These are phyloP conservation scores for Sclerospora graminicola DNA, from an alignment of 352 stramenopile genomes.

Conservation along the genomic window DNA sequence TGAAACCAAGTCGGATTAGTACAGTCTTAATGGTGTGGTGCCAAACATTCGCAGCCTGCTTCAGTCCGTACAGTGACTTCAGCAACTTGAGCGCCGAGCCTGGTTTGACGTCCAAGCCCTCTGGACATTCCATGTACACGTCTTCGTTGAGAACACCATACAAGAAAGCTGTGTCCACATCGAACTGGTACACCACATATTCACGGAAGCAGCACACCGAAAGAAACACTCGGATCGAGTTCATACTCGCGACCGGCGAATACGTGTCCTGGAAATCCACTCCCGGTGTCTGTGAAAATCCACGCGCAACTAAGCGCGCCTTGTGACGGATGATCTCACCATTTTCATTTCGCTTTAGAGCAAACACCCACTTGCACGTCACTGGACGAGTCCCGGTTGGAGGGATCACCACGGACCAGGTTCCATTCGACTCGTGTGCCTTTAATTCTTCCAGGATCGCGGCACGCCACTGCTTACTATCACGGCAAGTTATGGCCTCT, in stretches of 20 bases:
- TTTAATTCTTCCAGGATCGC: neutral
- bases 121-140: constrained; percentile 7
- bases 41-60: constrained; percentile 12
- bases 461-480: neutral
- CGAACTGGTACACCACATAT: constrained; percentile 16
- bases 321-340: neutral
- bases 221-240: constrained; percentile 22
- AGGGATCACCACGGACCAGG: neutral
- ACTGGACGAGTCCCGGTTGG: neutral
- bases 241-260: constrained; percentile 25
- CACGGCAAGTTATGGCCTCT: neutral
- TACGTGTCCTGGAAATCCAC: constrained; percentile 1
- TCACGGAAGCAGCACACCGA: neutral
- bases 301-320: neutral
- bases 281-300: neutral
- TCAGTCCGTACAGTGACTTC: constrained; percentile 12
- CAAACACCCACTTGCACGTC: neutral
- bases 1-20: too few species aligned
- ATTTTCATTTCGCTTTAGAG: neutral
- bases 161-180: constrained; percentile 28
- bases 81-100: constrained; percentile 2
- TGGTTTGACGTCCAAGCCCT: too few species aligned
- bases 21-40: too few species aligned
- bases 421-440: neutral
- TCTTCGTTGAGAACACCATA: constrained; percentile 4